Percentiles rank a stretch among this genome's conserved stretches.
Conservation (phyloP, 23 red algal species). For the Gracilariopsis chorda region DNA sequence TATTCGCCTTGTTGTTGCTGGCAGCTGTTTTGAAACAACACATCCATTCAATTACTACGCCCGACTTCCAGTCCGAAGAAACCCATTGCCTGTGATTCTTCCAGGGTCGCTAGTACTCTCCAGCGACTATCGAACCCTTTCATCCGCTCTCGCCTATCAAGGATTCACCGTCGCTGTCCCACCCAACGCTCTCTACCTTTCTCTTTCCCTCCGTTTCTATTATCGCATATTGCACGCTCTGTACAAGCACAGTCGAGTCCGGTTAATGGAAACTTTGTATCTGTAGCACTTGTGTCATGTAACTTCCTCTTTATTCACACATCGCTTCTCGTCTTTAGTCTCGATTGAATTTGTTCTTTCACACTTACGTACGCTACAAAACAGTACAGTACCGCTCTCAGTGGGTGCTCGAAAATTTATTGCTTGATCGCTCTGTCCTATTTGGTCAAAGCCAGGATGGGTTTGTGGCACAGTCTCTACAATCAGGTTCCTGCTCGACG, state of each 20-base stretch:
- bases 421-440: background rate
- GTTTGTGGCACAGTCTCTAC: background rate
- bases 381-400: background rate
- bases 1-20: too few relatives aligned
- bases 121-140: background rate
- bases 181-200: background rate
- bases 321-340: too few relatives aligned
- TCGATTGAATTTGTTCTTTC: too few relatives aligned
- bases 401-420: background rate
- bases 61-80: background rate
- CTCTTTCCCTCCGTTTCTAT: background rate
- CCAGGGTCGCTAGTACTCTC: background rate
- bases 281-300: background rate
- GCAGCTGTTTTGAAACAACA: too few relatives aligned
- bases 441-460: background rate
- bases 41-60: background rate
- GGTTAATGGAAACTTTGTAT: background rate
- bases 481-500: background rate
- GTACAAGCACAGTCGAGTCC: background rate
- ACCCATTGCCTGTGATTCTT: background rate
- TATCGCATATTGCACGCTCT: background rate
- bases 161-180: slow-evolving; percentile 7
- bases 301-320: too few relatives aligned
- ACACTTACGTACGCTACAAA: too few relatives aligned
- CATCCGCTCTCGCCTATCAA: background rate